These are phyloP conservation scores for Lasiosphaeria hispida DNA, from an alignment of 495 filamentous ascomycete species.

Conservation along the genomic window DNA sequence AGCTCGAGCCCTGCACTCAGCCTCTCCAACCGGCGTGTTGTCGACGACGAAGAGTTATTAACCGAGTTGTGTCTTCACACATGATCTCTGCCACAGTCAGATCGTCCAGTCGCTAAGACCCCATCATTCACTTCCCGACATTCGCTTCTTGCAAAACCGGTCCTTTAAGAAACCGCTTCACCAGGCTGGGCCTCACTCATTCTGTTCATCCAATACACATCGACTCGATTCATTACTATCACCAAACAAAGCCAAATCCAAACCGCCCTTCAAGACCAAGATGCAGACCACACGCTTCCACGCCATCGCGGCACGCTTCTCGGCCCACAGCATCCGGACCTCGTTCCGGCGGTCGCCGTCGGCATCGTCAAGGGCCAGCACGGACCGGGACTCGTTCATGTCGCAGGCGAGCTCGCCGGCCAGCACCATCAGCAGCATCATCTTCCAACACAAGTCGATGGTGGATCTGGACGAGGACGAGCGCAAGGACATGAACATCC, in stretches of 20 bases:
- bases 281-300: slow-evolving; percentile 52
- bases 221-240: not conserved
- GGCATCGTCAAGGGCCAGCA: slow-evolving; percentile 38
- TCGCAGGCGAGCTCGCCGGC: slow-evolving; percentile 42
- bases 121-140: slow-evolving; percentile 19
- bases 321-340: slow-evolving; percentile 43
- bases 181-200: slow-evolving; percentile 39
- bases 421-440: slow-evolving; percentile 51
- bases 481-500: slow-evolving; percentile 45
- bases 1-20: slow-evolving; percentile 18
- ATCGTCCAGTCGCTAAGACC: slow-evolving; percentile 39
- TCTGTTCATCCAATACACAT: slow-evolving; percentile 3
- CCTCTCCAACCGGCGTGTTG: slow-evolving; percentile 3
- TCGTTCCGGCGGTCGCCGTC: slow-evolving; percentile 49
- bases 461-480: slow-evolving; percentile 48
- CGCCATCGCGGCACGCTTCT: slow-evolving; percentile 47
- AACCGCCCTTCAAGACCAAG: slow-evolving; percentile 19
- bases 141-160: slow-evolving; percentile 24
- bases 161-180: not conserved
- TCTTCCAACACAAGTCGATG: slow-evolving; percentile 47
- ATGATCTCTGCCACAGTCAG: slow-evolving; percentile 29
- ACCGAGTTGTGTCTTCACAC: slow-evolving; percentile 12
- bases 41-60: slow-evolving; percentile 16
- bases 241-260: not conserved
- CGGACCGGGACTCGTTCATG: slow-evolving; percentile 38